Evolutionary conservation across 331 rosid genomes (phyloP).

Genomic region (Malus hybrid): DNA sequence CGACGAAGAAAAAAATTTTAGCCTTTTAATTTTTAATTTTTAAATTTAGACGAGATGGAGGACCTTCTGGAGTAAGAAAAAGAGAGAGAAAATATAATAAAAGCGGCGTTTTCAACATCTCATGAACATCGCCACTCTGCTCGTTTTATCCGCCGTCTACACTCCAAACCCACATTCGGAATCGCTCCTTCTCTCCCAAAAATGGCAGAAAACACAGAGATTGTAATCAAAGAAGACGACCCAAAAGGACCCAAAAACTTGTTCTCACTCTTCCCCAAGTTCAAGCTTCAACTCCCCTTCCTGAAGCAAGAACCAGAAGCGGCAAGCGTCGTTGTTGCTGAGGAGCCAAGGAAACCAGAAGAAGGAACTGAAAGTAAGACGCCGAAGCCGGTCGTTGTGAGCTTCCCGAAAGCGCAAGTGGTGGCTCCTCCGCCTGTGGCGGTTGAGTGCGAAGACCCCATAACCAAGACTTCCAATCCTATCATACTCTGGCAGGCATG

Average conservation of each 20-base stretch:
- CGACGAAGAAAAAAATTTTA: no score
- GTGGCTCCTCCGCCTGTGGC: constrained; percentile 42
- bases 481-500: constrained; percentile 72
- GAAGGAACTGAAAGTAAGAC: background rate
- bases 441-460: constrained; percentile 35
- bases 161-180: background rate
- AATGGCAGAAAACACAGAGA: constrained; percentile 48
- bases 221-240: constrained; percentile 11
- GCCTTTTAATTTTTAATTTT: no score
- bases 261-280: constrained; percentile 48
- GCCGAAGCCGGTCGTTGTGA: constrained; percentile 35
- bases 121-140: constrained; percentile 8
- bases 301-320: constrained; percentile 23
- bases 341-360: constrained; percentile 8
- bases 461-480: constrained; percentile 62
- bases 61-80: no score
- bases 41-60: no score
- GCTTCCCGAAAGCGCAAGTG: constrained; percentile 43
- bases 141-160: constrained; percentile 22
- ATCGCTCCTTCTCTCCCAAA: background rate
- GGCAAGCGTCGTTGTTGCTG: background rate
- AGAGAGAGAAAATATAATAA: no score
- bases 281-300: constrained; percentile 50
- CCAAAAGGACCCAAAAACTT: constrained; percentile 21
- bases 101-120: background rate